Conservation (phyloP, 331 rosid genomes). For the Arachis monticola region DNA sequence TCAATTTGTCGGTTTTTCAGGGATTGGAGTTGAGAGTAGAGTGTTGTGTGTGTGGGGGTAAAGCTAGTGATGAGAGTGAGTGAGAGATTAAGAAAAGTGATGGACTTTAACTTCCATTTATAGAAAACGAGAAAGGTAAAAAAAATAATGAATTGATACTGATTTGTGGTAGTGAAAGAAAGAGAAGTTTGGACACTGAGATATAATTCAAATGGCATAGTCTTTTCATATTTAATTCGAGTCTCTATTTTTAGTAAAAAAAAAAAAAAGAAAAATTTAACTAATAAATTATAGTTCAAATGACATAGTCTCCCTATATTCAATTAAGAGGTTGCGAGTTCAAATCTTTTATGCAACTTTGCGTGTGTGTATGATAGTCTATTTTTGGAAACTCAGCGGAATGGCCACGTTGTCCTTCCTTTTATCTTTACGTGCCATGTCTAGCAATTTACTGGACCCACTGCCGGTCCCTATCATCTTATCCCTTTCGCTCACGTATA, state of each 20-base stretch:
- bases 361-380: conserved; percentile 8
- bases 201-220: no score
- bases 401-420: conserved; percentile 35
- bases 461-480: background rate
- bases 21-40: background rate
- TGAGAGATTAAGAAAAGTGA: conserved; percentile 1
- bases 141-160: background rate
- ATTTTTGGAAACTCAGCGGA: conserved; percentile 20
- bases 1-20: background rate
- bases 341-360: no score
- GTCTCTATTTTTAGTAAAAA: background rate
- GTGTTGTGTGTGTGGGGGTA: no score
- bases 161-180: background rate
- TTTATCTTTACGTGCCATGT: conserved; percentile 32
- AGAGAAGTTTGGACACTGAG: background rate
- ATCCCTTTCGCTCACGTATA: background rate
- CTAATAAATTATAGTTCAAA: no score
- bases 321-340: no score
- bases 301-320: no score
- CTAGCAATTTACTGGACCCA: background rate
- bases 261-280: no score
- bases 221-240: no score
- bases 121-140: conserved; percentile 8
- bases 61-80: no score
- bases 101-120: conserved; percentile 22